Evolutionary conservation across 345 rosid genomes (phyloP).

Genomic region (Toxicodendron radicans): DNA sequence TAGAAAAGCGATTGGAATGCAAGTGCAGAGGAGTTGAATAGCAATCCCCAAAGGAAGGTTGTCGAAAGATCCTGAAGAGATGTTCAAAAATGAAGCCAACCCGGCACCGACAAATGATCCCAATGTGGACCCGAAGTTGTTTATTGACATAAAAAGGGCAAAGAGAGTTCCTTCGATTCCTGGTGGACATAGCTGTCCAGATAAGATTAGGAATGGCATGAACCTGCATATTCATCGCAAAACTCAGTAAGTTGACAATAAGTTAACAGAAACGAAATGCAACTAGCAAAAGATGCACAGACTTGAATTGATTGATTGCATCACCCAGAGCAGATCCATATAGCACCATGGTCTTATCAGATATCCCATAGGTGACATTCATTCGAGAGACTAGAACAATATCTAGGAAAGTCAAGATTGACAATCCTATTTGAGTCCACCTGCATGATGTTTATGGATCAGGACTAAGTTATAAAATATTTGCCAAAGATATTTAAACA

Average conservation of each 20-base stretch:
- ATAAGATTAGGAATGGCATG: constrained; percentile 96
- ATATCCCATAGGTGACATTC: constrained; percentile 57
- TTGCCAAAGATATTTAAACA: constrained; percentile 4
- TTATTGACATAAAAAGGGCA: constrained; percentile 95
- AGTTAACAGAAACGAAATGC: constrained; percentile 10
- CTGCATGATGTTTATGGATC: constrained; percentile 44
- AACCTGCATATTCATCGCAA: constrained; percentile 48
- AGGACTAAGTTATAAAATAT: constrained; percentile 6
- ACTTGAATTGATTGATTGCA: constrained; percentile 96
- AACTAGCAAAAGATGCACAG: constrained; percentile 16
- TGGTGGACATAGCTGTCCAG: constrained; percentile 95
- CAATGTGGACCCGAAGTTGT: constrained; percentile 79
- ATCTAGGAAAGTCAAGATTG: constrained; percentile 64
- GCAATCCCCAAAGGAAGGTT: constrained; percentile 66
- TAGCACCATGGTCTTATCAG: constrained; percentile 87
- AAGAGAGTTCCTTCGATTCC: constrained; percentile 96
- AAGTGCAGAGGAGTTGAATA: constrained; percentile 76
- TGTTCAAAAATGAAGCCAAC: constrained; percentile 71
- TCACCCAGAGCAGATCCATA: constrained; percentile 88
- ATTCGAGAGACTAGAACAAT: constrained; percentile 65
- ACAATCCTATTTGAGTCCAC: constrained; percentile 74
- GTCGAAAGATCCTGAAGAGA: constrained; percentile 86
- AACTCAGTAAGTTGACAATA: background rate
- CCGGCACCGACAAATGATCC: constrained; percentile 93
- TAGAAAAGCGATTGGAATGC: constrained; percentile 66